Evolutionary conservation across 495 filamentous ascomycete genomes (phyloP), one percentile per base, ranked within the genome.

Genomic region (Trypethelium eluteriae): DNA sequence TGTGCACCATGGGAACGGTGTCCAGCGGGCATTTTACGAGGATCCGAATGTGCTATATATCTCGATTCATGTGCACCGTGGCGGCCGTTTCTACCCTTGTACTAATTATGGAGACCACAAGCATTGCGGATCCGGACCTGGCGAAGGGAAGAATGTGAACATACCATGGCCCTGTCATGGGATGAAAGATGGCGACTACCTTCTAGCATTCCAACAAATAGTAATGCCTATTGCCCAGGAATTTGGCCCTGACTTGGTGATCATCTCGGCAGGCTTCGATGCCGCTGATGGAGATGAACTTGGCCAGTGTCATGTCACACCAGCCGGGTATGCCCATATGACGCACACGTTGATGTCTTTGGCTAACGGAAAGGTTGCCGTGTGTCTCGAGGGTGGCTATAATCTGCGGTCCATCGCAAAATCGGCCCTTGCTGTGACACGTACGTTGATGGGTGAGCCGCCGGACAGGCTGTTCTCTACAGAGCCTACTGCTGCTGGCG

Each of bases 311-410:
- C 92, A 88, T 70, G 93, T 98, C 4, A 87, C 92, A 0, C 94
- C 94, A 0, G 76, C 86, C 34, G 93, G 95, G 72, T 99, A 98
- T 74, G 91, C 92, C 25, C 93, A 98, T 72, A 98, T 99, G 94
- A 97, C 95, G 9, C 90, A 96, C 72, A 96, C 97, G 93, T 83
- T 99, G 18, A 98, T 97, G 92, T 88, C 88, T 12, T 83, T 99
- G n/a, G 93, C 94, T 2, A 81, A 86, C 56, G 94, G 94, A 46
- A 96, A 94, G 74, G 81, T 98, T 57, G 90, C 90, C 10, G 91
- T 96, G 35, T 96, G 93, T 73, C 79, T 98, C 14, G 94, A 90
- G 82, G 94, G 94, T 62, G 94, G 94, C 25, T 99, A 99, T 74
- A 96, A 99, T 71, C 85, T 98, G 56, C 80, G 84, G 10, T 93